Evolutionary conservation across 1,284 basidiomycete genomes (phyloP), one percentile per base, ranked within the genome.

Genomic region (Coniferiporia sulphurascens): DNA sequence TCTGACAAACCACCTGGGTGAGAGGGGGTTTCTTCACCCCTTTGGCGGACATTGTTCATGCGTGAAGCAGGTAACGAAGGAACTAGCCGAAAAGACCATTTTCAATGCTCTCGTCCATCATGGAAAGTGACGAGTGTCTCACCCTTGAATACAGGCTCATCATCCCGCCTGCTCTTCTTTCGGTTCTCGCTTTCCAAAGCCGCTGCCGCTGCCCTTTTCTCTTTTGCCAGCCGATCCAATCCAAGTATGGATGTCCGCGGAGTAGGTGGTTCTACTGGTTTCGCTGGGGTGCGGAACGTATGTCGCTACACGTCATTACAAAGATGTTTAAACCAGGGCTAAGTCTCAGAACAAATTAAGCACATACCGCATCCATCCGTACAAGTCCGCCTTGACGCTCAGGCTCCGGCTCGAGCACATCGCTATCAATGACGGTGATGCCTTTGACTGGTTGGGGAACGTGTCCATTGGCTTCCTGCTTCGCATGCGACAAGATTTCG

Each of bases 21-120:
- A n/a, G 94, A 95, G 0, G 95, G 95, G 0, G 95, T 98, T 65
- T 96, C 94, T 65, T 91, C 89, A 0, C 86, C 90, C 65, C 89
- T 77, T 62, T 91, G 85, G 10, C 95, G 83, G 1, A 80, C 71
- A 66, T 88, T 83, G 43, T 75, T 76, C 12, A 76, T 72, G 48
- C 85, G 80, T 15, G 79, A 73, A 57, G 79, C 76, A 59, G 89
- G 90, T 9, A 95, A 68, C 34, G 72, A 79, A 0, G 93, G 93
- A 5, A 95, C 93, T 94, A n/a, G 41, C 41, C 10, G 27, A 27
- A 27, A 2, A 12, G 38, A 2, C 15, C 38, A 15, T 41, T n/a
- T 46, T 19, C n/a, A 44, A 5, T 6, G 5, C 43, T 15, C n/a
- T 41, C 9, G 22, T 13, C 13, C 8, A 21, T 12, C 43, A 58